Evolutionary conservation across 2,329 filamentous ascomycete species (phyloP), one percentile per base, ranked within the genome.

Genomic region (Aureobasidium sp.): DNA sequence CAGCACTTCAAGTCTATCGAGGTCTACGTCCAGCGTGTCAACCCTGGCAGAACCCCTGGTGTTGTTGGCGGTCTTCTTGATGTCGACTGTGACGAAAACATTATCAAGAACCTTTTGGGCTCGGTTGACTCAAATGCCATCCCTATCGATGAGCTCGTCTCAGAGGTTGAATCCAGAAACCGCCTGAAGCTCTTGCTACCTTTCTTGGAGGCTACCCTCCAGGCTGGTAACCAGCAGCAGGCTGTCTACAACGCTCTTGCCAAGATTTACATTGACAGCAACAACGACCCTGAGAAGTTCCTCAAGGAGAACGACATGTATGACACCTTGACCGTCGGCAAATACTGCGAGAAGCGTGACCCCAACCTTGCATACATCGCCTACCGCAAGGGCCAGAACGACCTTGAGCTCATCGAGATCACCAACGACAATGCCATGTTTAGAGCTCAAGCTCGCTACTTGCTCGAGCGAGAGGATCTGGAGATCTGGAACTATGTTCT

Each of bases 391-490:
- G 93, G 93, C 17, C 88, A 96, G 71, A 98, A 98, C 60, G 93
- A 98, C 65, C 74, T 98, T 27, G 94, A 98, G 73, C 80, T 98
- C 54, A 91, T 98, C 71, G 93, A 87, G 70, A 91, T 98, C 66
- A 97, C 93, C 65, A 98, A 97, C 63, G 94, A 98, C 73, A 98
- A 98, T 74, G 85, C 88, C n/a, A 98, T 98, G 93, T 98, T 95
- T 79, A 86, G 90, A 64, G 88, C 88, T n/a, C 93, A 98, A 71
- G 91, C 90, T 55, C 86, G 93, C 32, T 98, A 98, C 71, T 79
- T 98, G 21, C 77, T 98, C 49, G 90, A 96, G 64, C 85, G 93
- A 60, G 86, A 88, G 32, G 93, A 98, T 64, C 70, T 77, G 2
- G 93, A 98, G 69, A 83, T 98, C 42, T 98, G 94, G 94, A 78